Percentiles rank a stretch among this genome's conserved stretches.
phyloP scores from a whole-genome alignment of 2,329 filamentous ascomycete genomes.

The Alternaria rosae region DNA sequence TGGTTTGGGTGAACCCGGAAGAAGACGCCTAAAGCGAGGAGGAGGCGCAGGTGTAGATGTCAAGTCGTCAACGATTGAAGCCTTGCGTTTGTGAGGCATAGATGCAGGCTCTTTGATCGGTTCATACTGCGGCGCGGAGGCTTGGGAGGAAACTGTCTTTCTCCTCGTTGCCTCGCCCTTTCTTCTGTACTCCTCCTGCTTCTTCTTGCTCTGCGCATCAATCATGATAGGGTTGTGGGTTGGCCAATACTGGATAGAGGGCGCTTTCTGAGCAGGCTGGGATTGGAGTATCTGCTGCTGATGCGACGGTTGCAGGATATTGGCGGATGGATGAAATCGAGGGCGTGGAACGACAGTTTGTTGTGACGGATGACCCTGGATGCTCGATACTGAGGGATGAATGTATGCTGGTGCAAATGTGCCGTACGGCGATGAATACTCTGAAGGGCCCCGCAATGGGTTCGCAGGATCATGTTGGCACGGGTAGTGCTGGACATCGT shows the following conservation, averaged over 20 bases:
- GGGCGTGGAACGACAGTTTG: background rate
- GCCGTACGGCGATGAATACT: background rate
- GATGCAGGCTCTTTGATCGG: background rate
- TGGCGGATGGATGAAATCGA: background rate
- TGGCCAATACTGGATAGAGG: conserved; percentile 24
- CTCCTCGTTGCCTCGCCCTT: conserved; percentile 1
- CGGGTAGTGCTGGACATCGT: background rate
- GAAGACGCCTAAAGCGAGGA: background rate
- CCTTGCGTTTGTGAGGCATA: background rate
- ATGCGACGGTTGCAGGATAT: background rate
- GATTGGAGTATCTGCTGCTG: background rate
- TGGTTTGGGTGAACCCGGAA: background rate
- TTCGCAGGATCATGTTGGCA: background rate
- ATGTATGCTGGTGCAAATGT: background rate
- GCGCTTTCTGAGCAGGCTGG: background rate
- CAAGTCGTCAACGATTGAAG: background rate
- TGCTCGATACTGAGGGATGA: background rate
- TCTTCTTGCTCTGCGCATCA: conserved; percentile 2
- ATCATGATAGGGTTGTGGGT: conserved; percentile 10
- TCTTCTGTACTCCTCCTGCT: conserved; percentile 8
- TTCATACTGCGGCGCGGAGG: background rate
- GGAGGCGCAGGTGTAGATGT: background rate
- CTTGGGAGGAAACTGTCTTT: background rate
- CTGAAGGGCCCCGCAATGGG: background rate
- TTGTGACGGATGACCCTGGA: background rate